These are phyloP conservation scores for Drechslerella dactyloides DNA, from an alignment of 2,329 filamentous ascomycete species.

Conservation along the genomic window DNA sequence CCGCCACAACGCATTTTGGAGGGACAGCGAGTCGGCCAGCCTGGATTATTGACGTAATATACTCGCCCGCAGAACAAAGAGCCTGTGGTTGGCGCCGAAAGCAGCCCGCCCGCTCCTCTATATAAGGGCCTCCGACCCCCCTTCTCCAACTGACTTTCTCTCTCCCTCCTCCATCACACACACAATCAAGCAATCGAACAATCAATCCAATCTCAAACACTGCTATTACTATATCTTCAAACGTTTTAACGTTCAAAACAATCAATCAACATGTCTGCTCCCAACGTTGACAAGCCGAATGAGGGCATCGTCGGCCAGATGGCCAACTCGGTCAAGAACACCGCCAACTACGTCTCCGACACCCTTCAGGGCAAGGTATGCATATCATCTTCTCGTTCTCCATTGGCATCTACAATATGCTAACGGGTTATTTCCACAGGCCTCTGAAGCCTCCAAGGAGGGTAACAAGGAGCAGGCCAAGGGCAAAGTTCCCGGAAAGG, in stretches of 20 bases:
- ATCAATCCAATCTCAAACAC: slow-evolving; percentile 21
- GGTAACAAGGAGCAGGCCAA: slow-evolving; percentile 48
- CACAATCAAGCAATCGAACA: slow-evolving; percentile 22
- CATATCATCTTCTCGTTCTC: too few relatives aligned
- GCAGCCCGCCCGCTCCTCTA: slow-evolving; percentile 21
- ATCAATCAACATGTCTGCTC: slow-evolving; percentile 47
- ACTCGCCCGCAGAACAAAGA: not conserved
- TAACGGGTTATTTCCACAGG: slow-evolving; percentile 24
- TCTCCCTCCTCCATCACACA: slow-evolving; percentile 31
- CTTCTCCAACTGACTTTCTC: slow-evolving; percentile 23
- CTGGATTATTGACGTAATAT: slow-evolving; percentile 25
- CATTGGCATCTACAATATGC: not conserved
- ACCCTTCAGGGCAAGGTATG: slow-evolving; percentile 44
- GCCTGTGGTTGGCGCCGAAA: not conserved
- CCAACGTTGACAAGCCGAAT: slow-evolving; percentile 47
- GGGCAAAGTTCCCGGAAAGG: slow-evolving; percentile 46
- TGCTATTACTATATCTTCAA: slow-evolving; percentile 4
- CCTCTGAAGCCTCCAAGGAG: slow-evolving; percentile 48
- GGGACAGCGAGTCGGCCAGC: too few relatives aligned
- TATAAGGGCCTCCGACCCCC: slow-evolving; percentile 29
- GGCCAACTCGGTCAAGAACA: slow-evolving; percentile 35
- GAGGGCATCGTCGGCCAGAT: slow-evolving; percentile 48
- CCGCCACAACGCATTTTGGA: not conserved
- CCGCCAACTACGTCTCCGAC: slow-evolving; percentile 36
- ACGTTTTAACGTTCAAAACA: slow-evolving; percentile 20